Evolutionary conservation across 345 rosid genomes (phyloP).

Genomic region (Eucalyptus erythrocorys): DNA sequence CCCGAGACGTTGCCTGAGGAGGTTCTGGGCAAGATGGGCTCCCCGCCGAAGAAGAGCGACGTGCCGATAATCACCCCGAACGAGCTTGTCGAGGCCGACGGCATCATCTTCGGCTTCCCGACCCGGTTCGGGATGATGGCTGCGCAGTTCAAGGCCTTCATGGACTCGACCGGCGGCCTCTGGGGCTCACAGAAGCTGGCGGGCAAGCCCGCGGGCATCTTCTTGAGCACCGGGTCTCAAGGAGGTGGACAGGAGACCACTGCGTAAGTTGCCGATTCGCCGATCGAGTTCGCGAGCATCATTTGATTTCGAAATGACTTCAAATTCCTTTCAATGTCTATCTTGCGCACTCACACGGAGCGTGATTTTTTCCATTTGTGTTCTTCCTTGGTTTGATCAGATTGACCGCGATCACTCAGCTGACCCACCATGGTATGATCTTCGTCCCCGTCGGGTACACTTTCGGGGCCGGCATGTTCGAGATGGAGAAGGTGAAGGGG

Average conservation of each 20-base stretch:
- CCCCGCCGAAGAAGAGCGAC: constrained; percentile 55
- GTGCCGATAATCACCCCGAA: constrained; percentile 36
- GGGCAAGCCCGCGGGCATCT: constrained; percentile 71
- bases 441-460: constrained; percentile 69
- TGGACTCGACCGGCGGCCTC: constrained; percentile 62
- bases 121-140: constrained; percentile 78
- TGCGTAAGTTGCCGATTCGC: constrained; percentile 21
- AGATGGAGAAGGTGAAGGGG: constrained; percentile 57
- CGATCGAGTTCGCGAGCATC: neutral
- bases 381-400: neutral
- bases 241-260: constrained; percentile 86
- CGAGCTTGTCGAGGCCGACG: constrained; percentile 59
- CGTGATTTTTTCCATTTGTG: neutral
- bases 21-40: constrained; percentile 55
- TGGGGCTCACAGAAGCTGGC: constrained; percentile 60
- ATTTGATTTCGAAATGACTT: neutral
- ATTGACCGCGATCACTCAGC: constrained; percentile 64
- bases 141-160: constrained; percentile 60
- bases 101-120: constrained; percentile 56
- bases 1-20: constrained; percentile 54
- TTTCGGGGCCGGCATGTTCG: constrained; percentile 66
- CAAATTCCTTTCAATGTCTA: neutral
- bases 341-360: neutral
- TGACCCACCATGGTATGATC: constrained; percentile 65
- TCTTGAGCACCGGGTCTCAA: constrained; percentile 68